These are phyloP conservation scores for Hemileccinum impolitum DNA, from an alignment of 768 basidiomycete species.

Conservation along the genomic window DNA sequence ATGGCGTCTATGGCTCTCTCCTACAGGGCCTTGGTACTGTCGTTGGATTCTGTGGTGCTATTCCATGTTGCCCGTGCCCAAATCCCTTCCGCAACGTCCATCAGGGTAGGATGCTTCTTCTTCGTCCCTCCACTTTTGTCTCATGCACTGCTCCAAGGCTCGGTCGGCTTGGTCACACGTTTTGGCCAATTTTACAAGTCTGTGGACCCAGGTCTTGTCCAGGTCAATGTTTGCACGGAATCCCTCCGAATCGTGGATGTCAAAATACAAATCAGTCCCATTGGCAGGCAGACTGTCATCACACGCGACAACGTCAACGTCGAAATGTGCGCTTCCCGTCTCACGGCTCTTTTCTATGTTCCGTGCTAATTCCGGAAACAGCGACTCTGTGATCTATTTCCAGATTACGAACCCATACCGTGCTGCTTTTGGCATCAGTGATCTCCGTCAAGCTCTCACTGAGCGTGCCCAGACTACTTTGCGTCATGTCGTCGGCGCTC, in stretches of 20 bases:
- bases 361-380: slow-evolving; percentile 27
- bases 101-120: slow-evolving; percentile 52
- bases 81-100: slow-evolving; percentile 85
- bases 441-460: slow-evolving; percentile 80
- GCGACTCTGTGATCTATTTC: slow-evolving; percentile 93
- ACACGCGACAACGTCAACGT: slow-evolving; percentile 97
- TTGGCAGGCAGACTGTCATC: slow-evolving; percentile 86
- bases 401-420: slow-evolving; percentile 88
- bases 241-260: slow-evolving; percentile 84
- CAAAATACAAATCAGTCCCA: slow-evolving; percentile 90
- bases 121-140: slow-evolving; percentile 6
- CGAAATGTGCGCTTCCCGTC: slow-evolving; percentile 60
- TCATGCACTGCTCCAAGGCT: slow-evolving; percentile 46
- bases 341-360: not conserved
- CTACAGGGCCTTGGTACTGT: slow-evolving; percentile 65
- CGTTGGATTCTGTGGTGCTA: slow-evolving; percentile 67
- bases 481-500: slow-evolving; percentile 94
- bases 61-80: slow-evolving; percentile 82
- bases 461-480: slow-evolving; percentile 93
- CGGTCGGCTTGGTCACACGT: slow-evolving; percentile 86
- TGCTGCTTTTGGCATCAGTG: slow-evolving; percentile 89
- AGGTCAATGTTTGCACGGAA: slow-evolving; percentile 95
- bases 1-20: slow-evolving; percentile 83
- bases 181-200: slow-evolving; percentile 97
- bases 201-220: slow-evolving; percentile 87